Percentiles rank a stretch among this genome's conserved stretches.
phyloP scores from a whole-genome alignment of 23 red algal genomes.

The Gracilariopsis chorda region DNA sequence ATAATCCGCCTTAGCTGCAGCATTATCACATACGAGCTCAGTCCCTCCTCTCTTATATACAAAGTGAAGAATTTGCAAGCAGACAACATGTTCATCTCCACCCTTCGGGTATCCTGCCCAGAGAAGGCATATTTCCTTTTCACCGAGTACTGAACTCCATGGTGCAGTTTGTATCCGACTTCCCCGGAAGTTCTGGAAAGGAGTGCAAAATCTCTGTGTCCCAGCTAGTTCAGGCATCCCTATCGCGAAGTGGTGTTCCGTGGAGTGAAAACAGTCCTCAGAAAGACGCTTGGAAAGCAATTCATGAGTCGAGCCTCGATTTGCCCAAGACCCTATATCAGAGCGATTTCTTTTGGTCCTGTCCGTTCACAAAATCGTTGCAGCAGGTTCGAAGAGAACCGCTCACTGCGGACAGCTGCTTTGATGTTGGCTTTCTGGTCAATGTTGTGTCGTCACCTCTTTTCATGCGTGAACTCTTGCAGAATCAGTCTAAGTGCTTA shows the following conservation, averaged over 20 bases:
- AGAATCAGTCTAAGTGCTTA: conserved; percentile 7
- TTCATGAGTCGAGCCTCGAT: neutral
- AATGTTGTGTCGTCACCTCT: conserved; percentile 1
- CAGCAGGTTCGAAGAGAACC: conserved; percentile 7
- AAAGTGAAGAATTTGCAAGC: neutral
- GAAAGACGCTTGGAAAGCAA: neutral
- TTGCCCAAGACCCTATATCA: neutral
- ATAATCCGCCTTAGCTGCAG: neutral
- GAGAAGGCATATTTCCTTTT: neutral
- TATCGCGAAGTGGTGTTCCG: neutral
- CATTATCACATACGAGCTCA: conserved; percentile 5
- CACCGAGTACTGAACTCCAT: neutral
- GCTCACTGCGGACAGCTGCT: neutral
- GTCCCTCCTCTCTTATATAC: neutral
- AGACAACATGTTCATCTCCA: neutral
- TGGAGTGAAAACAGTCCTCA: neutral
- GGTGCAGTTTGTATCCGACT: neutral
- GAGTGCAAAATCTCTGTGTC: neutral
- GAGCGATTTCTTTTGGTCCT: neutral
- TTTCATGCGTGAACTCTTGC: neutral
- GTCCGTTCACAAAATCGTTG: neutral
- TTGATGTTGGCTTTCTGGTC: neutral
- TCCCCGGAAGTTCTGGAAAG: neutral
- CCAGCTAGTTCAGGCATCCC: neutral
- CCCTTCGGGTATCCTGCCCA: neutral